Conservation (phyloP, 306 rosid species). For the Rosa rugosa region DNA sequence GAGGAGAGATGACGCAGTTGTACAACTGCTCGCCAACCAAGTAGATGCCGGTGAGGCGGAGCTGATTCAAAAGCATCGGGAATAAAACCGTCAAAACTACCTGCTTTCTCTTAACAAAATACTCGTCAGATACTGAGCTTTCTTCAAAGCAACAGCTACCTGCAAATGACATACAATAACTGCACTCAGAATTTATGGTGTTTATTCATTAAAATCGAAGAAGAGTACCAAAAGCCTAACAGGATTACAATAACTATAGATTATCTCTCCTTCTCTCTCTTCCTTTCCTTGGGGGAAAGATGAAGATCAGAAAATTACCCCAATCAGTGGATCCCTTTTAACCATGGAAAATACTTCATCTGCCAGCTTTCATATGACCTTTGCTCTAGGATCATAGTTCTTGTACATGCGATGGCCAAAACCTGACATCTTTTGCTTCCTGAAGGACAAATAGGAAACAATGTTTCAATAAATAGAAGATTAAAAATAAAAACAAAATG, state of each 20-base stretch:
- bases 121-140: constrained; percentile 76
- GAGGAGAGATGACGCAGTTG: too few species aligned
- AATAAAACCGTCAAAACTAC: too few species aligned
- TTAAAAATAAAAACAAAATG: background rate
- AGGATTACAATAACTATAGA: background rate
- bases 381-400: constrained; percentile 93
- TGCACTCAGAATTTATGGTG: background rate
- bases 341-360: constrained; percentile 91
- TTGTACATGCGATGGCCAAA: constrained; percentile 94
- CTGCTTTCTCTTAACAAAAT: constrained; percentile 60
- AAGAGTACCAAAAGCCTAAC: background rate
- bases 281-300: background rate
- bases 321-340: constrained; percentile 89
- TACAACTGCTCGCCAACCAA: too few species aligned
- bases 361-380: constrained; percentile 68
- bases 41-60: too few species aligned
- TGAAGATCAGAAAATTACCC: constrained; percentile 45
- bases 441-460: constrained; percentile 23
- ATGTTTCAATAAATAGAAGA: background rate
- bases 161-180: background rate
- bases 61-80: too few species aligned
- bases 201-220: background rate
- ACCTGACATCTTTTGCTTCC: constrained; percentile 92
- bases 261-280: background rate
- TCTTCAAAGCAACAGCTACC: constrained; percentile 71